Percentiles rank a stretch among this genome's conserved stretches.
Evolutionary conservation across 1,139 yeast species (phyloP).

Genomic region (Torulaspora globosa): DNA sequence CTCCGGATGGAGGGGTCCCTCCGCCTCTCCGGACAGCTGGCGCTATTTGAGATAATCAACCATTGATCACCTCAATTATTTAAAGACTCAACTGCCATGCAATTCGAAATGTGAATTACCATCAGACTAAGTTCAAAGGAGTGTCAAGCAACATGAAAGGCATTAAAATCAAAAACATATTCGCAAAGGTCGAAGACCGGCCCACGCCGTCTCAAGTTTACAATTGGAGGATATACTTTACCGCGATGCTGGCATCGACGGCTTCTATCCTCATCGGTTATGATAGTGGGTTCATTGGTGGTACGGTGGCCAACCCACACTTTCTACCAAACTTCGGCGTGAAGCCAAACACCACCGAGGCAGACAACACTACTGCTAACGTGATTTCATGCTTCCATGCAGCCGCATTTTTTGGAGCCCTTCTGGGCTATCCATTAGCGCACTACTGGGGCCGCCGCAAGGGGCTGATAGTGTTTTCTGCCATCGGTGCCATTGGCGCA

Average conservation of each 20-base stretch:
- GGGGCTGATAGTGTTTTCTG: conserved; percentile 41
- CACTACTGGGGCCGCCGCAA: conserved; percentile 42
- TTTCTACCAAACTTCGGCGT: conserved; percentile 41
- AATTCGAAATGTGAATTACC: no score
- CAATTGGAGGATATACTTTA: conserved; percentile 20
- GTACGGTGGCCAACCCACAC: conserved; percentile 41
- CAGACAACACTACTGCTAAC: conserved; percentile 36
- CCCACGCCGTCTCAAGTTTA: conserved; percentile 20
- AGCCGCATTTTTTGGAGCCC: conserved; percentile 48
- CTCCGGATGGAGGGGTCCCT: conserved; percentile 1
- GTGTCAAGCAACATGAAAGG: conserved; percentile 2
- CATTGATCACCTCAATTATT: neutral
- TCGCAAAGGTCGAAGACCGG: conserved; percentile 12
- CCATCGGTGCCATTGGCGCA: conserved; percentile 45
- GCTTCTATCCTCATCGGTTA: conserved; percentile 38
- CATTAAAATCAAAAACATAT: conserved; percentile 11
- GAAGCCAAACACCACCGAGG: conserved; percentile 24
- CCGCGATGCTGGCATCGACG: conserved; percentile 20
- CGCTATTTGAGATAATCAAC: neutral
- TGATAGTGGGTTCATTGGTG: conserved; percentile 47
- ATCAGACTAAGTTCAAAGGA: neutral
- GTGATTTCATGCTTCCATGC: conserved; percentile 47
- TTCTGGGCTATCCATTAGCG: conserved; percentile 42
- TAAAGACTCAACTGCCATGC: neutral
- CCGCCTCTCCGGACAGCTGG: conserved; percentile 2